These are phyloP conservation scores for Yamadazyma epiphylla DNA, from an alignment of 1,139 yeast genomes.

Conservation along the genomic window DNA sequence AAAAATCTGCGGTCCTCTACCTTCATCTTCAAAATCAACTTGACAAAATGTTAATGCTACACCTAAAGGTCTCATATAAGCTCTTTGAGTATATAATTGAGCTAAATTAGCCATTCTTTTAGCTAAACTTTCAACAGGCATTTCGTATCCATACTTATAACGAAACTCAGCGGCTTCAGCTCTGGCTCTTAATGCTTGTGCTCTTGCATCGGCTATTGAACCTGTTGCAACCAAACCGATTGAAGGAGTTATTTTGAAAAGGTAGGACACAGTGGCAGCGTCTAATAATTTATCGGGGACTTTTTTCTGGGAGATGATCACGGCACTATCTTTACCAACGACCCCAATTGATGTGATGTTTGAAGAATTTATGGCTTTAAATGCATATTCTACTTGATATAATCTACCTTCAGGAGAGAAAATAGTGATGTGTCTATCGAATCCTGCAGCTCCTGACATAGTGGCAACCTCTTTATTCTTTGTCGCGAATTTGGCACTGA, in stretches of 20 bases:
- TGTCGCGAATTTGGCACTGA: neutral
- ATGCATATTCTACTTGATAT: constrained; percentile 96
- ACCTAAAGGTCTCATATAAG: constrained; percentile 98
- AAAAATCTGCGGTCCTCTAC: constrained; percentile 82
- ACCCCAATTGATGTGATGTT: constrained; percentile 87
- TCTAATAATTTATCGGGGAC: constrained; percentile 94
- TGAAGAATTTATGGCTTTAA: constrained; percentile 92
- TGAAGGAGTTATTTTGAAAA: constrained; percentile 75
- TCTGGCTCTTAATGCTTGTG: constrained; percentile 86
- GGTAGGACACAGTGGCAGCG: constrained; percentile 76
- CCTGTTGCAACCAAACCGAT: constrained; percentile 95
- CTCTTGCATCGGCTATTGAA: constrained; percentile 93
- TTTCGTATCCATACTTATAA: constrained; percentile 92
- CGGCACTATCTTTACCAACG: constrained; percentile 86
- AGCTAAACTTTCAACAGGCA: constrained; percentile 92
- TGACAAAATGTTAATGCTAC: constrained; percentile 87
- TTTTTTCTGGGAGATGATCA: constrained; percentile 88
- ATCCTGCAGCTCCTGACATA: constrained; percentile 68
- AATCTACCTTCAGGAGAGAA: constrained; percentile 98
- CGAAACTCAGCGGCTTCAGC: constrained; percentile 93
- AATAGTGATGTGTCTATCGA: constrained; percentile 96
- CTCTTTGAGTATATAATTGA: constrained; percentile 94
- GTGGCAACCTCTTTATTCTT: neutral
- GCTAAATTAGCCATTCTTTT: constrained; percentile 94
- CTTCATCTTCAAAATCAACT: constrained; percentile 68